Base-by-base conservation (phyloP, 2,329 filamentous ascomycete genomes). In the Pestalotiopsis sp. region DNA sequence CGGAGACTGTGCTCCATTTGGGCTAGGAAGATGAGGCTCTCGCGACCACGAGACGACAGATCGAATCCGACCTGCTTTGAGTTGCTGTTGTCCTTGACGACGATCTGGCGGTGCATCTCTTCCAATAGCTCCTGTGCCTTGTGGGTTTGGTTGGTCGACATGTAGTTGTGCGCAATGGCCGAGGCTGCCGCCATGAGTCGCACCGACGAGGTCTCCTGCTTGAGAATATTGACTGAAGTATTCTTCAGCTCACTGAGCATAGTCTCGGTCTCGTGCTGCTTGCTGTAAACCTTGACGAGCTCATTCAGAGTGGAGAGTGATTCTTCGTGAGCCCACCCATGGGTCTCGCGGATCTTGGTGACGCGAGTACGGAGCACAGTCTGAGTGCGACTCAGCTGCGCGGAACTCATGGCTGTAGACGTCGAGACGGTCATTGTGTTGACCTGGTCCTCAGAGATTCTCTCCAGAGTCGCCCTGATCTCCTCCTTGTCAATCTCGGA, bases 11-110 rank as follows among this genome's bases (percentile, higher is more conserved):
- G 80, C 72, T 85, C 81, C 1, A 85, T 74, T 67, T 83, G 81
- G 20, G 83, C 83, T 23, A 85, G 73, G 77, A 84, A 85, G 12
- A 81, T 79, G 14, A 81, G 75, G 63, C 75, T 77, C 61, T 78
- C 75, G n/a, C 77, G 80, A 11, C 75, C 75, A 64, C 76, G 76
- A 1, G 75, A 73, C 1, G 79, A 75, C 5, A 82, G 69, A 60
- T 82, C 77, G 49, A 82, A 80, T 23, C 74, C 68, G 38, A 66
- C 66, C 9, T 69, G 68, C 67, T 73, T 76, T 36, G 70, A 57
- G 31, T 77, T 77, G 20, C 71, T 70, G 11, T 73, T 78, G 27
- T 82, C 79, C 68, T 79, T 81, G 68, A 77, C 75, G 13, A 82
- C 70, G 13, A 82, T 73, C 69, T 82, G 79, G 52, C 78, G 77